Percentiles rank a stretch among this genome's conserved stretches.
Evolutionary conservation across 176 grass and related monocot species (phyloP).

Genomic region (Miscanthus lutarioriparius): DNA sequence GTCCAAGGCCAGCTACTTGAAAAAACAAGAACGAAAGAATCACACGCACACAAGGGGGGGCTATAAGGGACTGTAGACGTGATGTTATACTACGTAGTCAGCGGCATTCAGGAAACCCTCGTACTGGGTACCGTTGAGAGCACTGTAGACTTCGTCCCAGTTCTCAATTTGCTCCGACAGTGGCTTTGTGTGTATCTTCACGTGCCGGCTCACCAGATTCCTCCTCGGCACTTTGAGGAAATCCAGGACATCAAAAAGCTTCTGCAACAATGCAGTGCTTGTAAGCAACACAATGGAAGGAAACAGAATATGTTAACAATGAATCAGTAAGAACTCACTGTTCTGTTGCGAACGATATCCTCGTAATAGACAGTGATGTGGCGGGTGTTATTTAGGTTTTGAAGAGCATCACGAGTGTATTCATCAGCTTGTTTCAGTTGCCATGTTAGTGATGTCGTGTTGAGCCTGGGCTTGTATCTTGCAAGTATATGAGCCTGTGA

Average conservation of each 20-base stretch:
- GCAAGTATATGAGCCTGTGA: constrained; percentile 72
- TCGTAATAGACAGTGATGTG: constrained; percentile 79
- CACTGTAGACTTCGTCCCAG: constrained; percentile 71
- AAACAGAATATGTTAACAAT: neutral
- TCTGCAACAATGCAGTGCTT: constrained; percentile 38
- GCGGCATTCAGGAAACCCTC: constrained; percentile 70
- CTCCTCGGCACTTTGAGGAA: constrained; percentile 62
- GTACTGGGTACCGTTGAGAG: constrained; percentile 70
- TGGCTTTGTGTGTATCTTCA: constrained; percentile 82
- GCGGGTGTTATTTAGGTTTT: constrained; percentile 53
- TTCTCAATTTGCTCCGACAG: constrained; percentile 70
- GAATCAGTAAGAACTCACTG: constrained; percentile 49
- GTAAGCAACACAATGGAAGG: constrained; percentile 20
- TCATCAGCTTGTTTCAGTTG: constrained; percentile 50
- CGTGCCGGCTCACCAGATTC: constrained; percentile 63
- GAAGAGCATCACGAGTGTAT: constrained; percentile 49
- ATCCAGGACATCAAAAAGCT: constrained; percentile 66
- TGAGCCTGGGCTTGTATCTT: constrained; percentile 74
- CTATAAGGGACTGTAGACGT: neutral
- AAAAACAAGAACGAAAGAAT: constrained; percentile 30
- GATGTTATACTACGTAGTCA: constrained; percentile 59
- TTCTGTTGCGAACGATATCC: constrained; percentile 68
- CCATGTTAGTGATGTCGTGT: constrained; percentile 55
- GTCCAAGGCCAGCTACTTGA: constrained; percentile 18
- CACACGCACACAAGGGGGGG: neutral